Conservation (phyloP, 768 basidiomycete species). For the Dioszegia crocea region DNA sequence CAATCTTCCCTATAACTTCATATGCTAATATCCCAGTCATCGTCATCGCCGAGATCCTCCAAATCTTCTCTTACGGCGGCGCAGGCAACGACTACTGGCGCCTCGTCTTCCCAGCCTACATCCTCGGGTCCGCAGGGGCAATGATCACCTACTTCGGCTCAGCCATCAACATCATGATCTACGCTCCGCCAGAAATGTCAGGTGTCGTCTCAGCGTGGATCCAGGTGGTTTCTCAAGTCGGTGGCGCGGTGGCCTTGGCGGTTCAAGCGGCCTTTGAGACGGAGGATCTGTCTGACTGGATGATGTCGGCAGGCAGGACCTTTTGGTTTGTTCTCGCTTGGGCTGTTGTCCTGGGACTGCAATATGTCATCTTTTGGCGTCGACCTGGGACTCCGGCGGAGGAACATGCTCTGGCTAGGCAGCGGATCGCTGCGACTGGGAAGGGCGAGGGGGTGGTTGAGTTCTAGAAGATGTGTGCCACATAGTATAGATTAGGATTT, state of each 20-base stretch:
- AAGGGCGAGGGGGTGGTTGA: constrained; percentile 18
- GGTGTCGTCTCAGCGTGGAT: constrained; percentile 41
- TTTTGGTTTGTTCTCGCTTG: constrained; percentile 41
- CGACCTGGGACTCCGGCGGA: constrained; percentile 32
- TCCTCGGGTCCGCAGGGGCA: constrained; percentile 36
- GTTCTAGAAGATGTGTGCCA: no score
- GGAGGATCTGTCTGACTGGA: constrained; percentile 36
- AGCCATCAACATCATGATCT: constrained; percentile 34
- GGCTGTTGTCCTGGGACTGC: constrained; percentile 21
- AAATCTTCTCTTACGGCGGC: constrained; percentile 42
- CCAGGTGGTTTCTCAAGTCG: constrained; percentile 38
- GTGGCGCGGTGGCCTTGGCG: constrained; percentile 39
- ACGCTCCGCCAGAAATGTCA: constrained; percentile 40
- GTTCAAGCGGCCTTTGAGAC: constrained; percentile 44
- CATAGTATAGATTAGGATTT: no score
- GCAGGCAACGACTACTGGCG: constrained; percentile 43
- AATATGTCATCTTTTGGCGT: constrained; percentile 35
- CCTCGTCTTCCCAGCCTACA: constrained; percentile 38
- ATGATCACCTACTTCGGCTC: constrained; percentile 12
- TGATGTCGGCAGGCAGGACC: constrained; percentile 22
- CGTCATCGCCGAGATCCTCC: constrained; percentile 27
- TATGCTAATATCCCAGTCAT: constrained; percentile 13
- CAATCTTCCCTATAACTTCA: no score
- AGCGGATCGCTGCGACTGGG: constrained; percentile 29
- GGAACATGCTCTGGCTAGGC: constrained; percentile 31